A percentile compares a stretch with the other conserved stretches of the same genome.
Conservation (phyloP, 768 basidiomycete species). For the Galerina sulciceps region DNA sequence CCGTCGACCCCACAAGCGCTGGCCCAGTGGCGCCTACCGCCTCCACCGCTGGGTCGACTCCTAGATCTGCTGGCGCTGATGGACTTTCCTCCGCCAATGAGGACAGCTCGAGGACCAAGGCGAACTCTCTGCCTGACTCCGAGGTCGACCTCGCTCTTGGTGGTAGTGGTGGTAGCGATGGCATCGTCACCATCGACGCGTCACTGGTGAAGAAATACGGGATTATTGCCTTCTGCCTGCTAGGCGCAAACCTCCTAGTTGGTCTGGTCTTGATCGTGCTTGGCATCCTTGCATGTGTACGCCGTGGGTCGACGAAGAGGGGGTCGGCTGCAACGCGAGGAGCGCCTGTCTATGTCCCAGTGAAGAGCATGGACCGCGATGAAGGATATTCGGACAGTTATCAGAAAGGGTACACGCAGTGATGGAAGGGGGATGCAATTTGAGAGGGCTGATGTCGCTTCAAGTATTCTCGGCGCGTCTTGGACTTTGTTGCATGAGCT, state of each 20-base stretch:
- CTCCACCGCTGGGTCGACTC: neutral
- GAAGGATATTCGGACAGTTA: constrained; percentile 3
- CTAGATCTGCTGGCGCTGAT: neutral
- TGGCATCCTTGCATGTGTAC: constrained; percentile 27
- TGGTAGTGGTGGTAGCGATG: too few relatives aligned
- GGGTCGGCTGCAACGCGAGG: neutral
- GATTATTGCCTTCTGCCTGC: too few relatives aligned
- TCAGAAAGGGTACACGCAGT: neutral
- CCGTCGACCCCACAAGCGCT: neutral
- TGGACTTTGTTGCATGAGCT: too few relatives aligned
- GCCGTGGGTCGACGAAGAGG: constrained; percentile 20
- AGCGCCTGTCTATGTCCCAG: constrained; percentile 12
- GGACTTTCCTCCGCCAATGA: neutral
- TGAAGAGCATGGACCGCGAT: constrained; percentile 5
- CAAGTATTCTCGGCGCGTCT: too few relatives aligned
- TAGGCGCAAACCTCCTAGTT: too few relatives aligned
- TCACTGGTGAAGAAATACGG: too few relatives aligned
- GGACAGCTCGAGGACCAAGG: neutral
- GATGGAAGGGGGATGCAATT: neutral
- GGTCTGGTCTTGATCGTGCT: constrained; percentile 1
- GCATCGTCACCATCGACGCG: too few relatives aligned
- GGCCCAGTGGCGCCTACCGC: neutral
- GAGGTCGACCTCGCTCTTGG: constrained; percentile 11
- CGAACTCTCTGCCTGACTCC: too few relatives aligned
- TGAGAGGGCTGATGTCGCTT: too few relatives aligned